Base-by-base conservation (phyloP, 495 filamentous ascomycete species). In the Trichoderma reesei region DNA sequence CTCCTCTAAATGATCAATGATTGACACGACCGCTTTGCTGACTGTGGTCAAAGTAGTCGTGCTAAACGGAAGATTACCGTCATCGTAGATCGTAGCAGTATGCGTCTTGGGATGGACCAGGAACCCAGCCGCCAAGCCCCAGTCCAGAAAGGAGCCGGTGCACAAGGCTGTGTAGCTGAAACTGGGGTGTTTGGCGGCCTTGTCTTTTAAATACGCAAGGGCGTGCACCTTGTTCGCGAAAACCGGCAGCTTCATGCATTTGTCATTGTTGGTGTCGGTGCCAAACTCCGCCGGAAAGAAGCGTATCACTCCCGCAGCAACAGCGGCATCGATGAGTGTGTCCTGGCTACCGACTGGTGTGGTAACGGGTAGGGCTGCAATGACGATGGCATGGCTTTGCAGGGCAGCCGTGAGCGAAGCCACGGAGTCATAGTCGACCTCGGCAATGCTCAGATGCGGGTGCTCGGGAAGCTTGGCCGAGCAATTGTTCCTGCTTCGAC, bases 251-350 rank as follows among this genome's bases (percentile, higher is more conserved):
- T 68, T 63, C 4, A 66, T 44, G 5, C 65, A 66, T 7, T 75
- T 72, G 3, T 72, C 69, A 60, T 81, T 72, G 41, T 59, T 31
- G 61, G 44, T 62, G 60, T 73, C 67, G 37, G 67, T 65, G 13
- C 76, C 79, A 65, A 77, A 83, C 31, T 83, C 80, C 1, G 74
- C 72, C 31, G 79, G 79, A 33, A 84, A 70, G 63, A 82, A 80
- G 10, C 79, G 70, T 42, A 75, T 76, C 18, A 82, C 78, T 10
- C 79, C 77, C 7, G 75, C 79, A 16, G 69, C 64, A 61, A 81
- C 68, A 11, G 78, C 74, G 11, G 77, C 78, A 66, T 81, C 74
- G 33, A 82, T 76, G 8, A 79, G 67, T 5, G 61, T 66, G 8
- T 72, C 74, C 64, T 82, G 78, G 1, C 42, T 46, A 5, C 42